These are phyloP conservation scores for Metschnikowia gelsemii DNA, from an alignment of 805 yeast genomes.

Conservation along the genomic window DNA sequence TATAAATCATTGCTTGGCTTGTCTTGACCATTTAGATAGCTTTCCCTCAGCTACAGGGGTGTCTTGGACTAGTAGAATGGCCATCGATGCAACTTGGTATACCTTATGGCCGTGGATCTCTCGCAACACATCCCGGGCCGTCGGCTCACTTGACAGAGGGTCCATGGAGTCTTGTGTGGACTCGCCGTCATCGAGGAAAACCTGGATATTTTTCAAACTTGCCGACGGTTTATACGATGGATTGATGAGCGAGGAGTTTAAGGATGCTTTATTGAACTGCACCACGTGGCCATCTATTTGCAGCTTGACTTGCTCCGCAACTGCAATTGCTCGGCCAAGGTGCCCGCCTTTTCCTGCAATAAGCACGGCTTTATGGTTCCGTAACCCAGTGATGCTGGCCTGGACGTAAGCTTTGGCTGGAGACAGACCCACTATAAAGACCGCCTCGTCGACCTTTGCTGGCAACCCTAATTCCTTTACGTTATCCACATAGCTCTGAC, in stretches of 20 bases:
- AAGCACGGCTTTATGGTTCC: conserved; percentile 14
- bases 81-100: conserved; percentile 23
- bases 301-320: conserved; percentile 24
- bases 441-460: conserved; percentile 14
- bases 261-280: conserved; percentile 22
- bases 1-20: conserved; percentile 2
- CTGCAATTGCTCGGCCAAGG: conserved; percentile 22
- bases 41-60: background rate
- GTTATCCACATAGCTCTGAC: conserved; percentile 10
- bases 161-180: background rate
- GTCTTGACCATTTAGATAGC: conserved; percentile 19
- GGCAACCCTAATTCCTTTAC: conserved; percentile 2
- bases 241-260: conserved; percentile 19
- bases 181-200: conserved; percentile 13
- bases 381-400: conserved; percentile 13
- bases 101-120: conserved; percentile 25
- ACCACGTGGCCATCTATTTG: conserved; percentile 9
- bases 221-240: conserved; percentile 18
- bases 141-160: conserved; percentile 1
- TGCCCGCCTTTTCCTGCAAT: conserved; percentile 22
- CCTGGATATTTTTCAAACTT: conserved; percentile 15
- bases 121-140: conserved; percentile 9
- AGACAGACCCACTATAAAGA: conserved; percentile 20
- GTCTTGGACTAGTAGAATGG: conserved; percentile 17
- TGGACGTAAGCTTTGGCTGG: conserved; percentile 19